Evolutionary conservation across 148 eudicot species (phyloP).

Genomic region (Polygonum maritimum): DNA sequence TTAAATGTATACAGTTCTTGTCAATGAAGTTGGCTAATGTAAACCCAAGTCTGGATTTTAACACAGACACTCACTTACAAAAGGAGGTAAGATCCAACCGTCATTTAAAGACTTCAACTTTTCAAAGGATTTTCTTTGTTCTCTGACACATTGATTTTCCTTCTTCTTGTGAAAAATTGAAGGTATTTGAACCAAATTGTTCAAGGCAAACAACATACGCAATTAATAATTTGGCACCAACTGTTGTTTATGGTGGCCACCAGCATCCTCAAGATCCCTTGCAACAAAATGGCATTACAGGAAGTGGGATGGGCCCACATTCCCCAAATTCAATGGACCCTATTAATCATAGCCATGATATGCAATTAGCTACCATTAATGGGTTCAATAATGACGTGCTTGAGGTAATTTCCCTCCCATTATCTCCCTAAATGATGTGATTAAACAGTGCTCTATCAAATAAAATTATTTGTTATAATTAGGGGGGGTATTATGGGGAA

Average conservation of each 20-base stretch:
- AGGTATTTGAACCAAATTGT: conserved; percentile 50
- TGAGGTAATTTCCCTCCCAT: conserved; percentile 33
- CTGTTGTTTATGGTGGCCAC: conserved; percentile 26
- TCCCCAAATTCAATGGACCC: conserved; percentile 9
- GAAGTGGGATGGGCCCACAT: conserved; percentile 2
- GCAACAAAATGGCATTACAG: conserved; percentile 1
- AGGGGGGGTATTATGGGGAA: too few relatives aligned
- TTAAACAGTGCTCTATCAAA: neutral
- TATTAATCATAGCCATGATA: conserved; percentile 23
- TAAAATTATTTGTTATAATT: too few relatives aligned
- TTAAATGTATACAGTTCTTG: conserved; percentile 35
- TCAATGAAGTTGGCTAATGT: conserved; percentile 80
- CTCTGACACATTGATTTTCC: neutral
- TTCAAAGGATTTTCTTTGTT: neutral
- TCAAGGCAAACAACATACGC: conserved; percentile 16
- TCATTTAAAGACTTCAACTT: neutral
- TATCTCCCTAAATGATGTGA: neutral
- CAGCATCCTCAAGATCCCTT: conserved; percentile 3
- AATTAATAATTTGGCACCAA: conserved; percentile 39
- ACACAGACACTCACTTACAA: conserved; percentile 5
- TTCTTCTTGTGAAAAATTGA: conserved; percentile 12
- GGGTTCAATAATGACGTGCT: conserved; percentile 33
- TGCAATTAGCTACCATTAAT: conserved; percentile 44
- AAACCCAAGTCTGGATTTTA: conserved; percentile 25
- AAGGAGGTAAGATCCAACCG: neutral